Percentiles rank a stretch among this genome's conserved stretches.
These are phyloP conservation scores for Colletotrichum endophyticum DNA, from an alignment of 2,329 filamentous ascomycete species.

Conservation along the genomic window DNA sequence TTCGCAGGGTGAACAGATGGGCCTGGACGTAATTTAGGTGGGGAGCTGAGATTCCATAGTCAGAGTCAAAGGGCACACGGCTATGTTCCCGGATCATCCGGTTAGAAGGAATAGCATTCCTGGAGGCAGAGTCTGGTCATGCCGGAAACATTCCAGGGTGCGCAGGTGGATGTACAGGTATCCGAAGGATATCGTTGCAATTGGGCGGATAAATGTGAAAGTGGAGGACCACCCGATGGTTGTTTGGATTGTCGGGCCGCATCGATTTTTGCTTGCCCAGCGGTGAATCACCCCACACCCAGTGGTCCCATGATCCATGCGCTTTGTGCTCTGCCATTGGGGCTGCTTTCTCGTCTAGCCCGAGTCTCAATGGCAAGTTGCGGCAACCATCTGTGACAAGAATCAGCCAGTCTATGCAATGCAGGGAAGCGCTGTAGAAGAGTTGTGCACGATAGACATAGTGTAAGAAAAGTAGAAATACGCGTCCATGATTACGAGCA, in stretches of 20 bases:
- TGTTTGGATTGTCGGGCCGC: constrained; percentile 42
- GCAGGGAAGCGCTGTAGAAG: neutral
- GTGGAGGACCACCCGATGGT: constrained; percentile 21
- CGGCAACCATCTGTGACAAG: neutral
- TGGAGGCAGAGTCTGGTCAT: neutral
- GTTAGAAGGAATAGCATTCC: neutral
- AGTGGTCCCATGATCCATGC: neutral
- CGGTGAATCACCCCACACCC: neutral
- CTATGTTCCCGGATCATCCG: neutral
- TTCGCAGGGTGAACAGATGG: neutral
- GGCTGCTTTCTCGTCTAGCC: neutral
- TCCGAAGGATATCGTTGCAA: constrained; percentile 12
- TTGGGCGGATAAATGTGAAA: constrained; percentile 28
- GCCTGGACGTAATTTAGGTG: neutral
- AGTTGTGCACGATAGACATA: neutral
- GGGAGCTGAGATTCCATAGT: neutral
- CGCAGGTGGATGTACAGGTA: neutral
- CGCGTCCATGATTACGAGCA: neutral
- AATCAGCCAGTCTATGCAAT: neutral
- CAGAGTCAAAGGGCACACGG: neutral
- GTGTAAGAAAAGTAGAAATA: neutral
- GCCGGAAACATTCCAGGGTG: neutral
- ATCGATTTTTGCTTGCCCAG: constrained; percentile 13
- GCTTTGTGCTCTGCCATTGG: neutral
- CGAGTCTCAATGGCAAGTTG: neutral